Percentiles rank a stretch among this genome's conserved stretches.
phyloP scores from a whole-genome alignment of 345 rosid genomes.

The Rhodomyrtus tomentosa region DNA sequence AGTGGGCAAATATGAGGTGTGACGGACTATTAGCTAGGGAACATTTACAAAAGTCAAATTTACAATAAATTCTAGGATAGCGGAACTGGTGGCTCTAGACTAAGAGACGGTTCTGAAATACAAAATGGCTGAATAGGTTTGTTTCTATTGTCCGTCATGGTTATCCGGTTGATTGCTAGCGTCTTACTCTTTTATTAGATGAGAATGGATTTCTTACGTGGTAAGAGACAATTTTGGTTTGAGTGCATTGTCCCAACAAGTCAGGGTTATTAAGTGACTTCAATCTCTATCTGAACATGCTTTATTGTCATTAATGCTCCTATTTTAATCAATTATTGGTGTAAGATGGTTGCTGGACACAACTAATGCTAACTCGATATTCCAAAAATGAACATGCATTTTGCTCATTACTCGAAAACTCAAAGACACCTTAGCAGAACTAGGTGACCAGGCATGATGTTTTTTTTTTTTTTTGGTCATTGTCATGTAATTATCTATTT shows the following conservation, averaged over 20 bases:
- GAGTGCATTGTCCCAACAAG: constrained; percentile 93
- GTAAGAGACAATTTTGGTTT: constrained; percentile 48
- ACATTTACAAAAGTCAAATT: constrained; percentile 96
- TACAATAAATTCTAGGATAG: constrained; percentile 74
- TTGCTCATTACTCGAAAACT: too few relatives aligned
- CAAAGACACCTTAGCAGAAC: too few relatives aligned
- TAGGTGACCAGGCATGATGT: too few relatives aligned
- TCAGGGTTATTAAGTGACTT: constrained; percentile 49
- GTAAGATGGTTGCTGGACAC: not conserved
- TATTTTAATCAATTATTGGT: not conserved
- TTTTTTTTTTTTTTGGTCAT: too few relatives aligned
- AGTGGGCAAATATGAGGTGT: constrained; percentile 85
- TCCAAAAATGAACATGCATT: too few relatives aligned
- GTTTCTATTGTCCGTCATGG: not conserved
- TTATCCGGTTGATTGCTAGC: not conserved
- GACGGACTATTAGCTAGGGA: constrained; percentile 93
- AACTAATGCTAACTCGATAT: too few relatives aligned
- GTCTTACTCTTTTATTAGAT: not conserved
- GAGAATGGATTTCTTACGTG: not conserved
- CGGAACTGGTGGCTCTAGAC: constrained; percentile 80
- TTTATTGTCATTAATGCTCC: not conserved
- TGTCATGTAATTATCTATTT: too few relatives aligned
- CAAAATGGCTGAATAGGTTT: constrained; percentile 94
- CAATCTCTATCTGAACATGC: not conserved
- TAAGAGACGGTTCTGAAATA: constrained; percentile 90